These are phyloP conservation scores for Pythium utonaiense DNA, from an alignment of 352 stramenopile genomes.

Conservation along the genomic window DNA sequence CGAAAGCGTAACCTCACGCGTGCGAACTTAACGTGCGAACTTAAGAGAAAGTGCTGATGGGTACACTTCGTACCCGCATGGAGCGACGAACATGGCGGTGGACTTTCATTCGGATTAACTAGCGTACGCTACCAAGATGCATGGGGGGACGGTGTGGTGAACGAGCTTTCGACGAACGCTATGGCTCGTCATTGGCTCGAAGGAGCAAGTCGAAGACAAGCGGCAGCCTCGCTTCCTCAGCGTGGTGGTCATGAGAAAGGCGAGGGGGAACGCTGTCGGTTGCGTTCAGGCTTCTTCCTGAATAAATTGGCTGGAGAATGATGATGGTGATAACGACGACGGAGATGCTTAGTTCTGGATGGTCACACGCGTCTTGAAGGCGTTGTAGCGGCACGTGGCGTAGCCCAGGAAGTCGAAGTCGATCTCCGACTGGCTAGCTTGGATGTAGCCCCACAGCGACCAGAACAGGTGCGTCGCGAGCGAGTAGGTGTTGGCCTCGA, in stretches of 20 bases:
- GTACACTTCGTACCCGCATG: background rate
- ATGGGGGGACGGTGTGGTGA: background rate
- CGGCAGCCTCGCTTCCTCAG: conserved; percentile 1
- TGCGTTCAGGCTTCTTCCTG: background rate
- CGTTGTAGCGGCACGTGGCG: conserved; percentile 64
- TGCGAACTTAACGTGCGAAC: background rate
- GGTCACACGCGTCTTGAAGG: conserved; percentile 62
- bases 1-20: background rate
- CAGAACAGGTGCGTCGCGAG: conserved; percentile 89
- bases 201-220: conserved; percentile 9
- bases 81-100: no score
- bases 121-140: background rate
- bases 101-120: no score
- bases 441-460: conserved; percentile 89
- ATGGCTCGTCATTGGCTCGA: background rate
- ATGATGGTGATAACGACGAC: background rate
- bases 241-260: background rate
- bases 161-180: background rate
- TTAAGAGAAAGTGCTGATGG: no score
- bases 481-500: conserved; percentile 82
- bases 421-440: conserved; percentile 85
- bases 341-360: conserved; percentile 30
- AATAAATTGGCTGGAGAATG: background rate
- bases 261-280: background rate
- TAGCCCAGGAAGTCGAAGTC: conserved; percentile 93